Percentiles rank a stretch among this genome's conserved stretches.
Evolutionary conservation across 2,329 filamentous ascomycete species (phyloP).

Genomic region (Stagonosporopsis cucurbitacearum): DNA sequence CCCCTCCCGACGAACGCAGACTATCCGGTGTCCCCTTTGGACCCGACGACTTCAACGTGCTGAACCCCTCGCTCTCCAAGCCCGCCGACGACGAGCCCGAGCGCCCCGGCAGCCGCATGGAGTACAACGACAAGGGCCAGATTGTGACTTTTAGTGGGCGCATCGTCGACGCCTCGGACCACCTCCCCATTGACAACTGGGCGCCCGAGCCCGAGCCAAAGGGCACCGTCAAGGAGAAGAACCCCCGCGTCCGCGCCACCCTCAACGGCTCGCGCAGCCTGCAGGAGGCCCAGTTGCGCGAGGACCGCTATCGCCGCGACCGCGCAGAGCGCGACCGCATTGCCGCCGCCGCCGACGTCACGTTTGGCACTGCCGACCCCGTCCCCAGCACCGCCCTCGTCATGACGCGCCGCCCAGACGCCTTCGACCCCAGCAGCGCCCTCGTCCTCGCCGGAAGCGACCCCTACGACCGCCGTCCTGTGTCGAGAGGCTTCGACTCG

Average conservation of each 20-base stretch:
- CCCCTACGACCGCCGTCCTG: constrained; percentile 27
- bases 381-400: constrained; percentile 40
- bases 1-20: constrained; percentile 56
- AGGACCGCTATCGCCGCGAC: constrained; percentile 43
- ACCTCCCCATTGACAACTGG: constrained; percentile 78
- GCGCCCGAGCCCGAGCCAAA: constrained; percentile 76
- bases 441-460: constrained; percentile 36
- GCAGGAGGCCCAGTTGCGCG: constrained; percentile 42
- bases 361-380: constrained; percentile 23
- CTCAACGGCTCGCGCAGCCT: constrained; percentile 59
- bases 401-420: constrained; percentile 33
- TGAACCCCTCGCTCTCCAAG: constrained; percentile 64
- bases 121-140: constrained; percentile 64
- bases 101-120: constrained; percentile 49
- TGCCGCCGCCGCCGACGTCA: constrained; percentile 36
- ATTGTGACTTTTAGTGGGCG: constrained; percentile 78
- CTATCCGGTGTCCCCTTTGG: constrained; percentile 72
- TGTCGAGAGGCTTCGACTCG: constrained; percentile 37
- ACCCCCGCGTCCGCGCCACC: constrained; percentile 54
- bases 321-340: constrained; percentile 44
- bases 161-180: constrained; percentile 81
- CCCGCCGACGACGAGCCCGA: constrained; percentile 36
- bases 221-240: constrained; percentile 51
- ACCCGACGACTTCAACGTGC: constrained; percentile 75
- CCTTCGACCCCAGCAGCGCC: constrained; percentile 12